Evolutionary conservation across 129 eudicot genomes (phyloP).

Genomic region (Helianthus tuberosus): DNA sequence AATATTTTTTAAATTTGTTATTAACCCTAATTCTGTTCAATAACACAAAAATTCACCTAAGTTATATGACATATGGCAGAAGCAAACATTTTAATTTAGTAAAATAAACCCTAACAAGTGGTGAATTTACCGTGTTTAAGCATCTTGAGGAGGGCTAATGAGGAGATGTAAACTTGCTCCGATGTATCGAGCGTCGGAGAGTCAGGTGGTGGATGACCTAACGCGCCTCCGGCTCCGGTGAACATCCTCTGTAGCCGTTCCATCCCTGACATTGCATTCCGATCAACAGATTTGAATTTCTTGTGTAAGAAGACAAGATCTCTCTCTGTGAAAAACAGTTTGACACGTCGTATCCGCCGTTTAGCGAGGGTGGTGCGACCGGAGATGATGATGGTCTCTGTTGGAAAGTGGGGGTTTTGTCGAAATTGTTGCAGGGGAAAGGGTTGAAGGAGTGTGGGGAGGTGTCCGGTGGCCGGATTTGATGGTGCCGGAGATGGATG

Average conservation of each 20-base stretch:
- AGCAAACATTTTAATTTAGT: too few relatives aligned
- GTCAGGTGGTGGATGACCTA: constrained; percentile 89
- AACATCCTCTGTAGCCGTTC: constrained; percentile 88
- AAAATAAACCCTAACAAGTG: too few relatives aligned
- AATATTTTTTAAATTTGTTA: too few relatives aligned
- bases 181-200: constrained; percentile 90
- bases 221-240: constrained; percentile 95
- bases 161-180: constrained; percentile 91
- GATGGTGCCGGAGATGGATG: too few relatives aligned
- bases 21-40: constrained; percentile 11
- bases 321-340: too few relatives aligned
- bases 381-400: too few relatives aligned
- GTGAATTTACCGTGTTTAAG: constrained; percentile 75
- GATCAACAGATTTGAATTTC: constrained; percentile 26
- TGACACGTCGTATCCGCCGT: too few relatives aligned
- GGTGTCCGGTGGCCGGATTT: too few relatives aligned
- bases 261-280: constrained; percentile 47
- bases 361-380: too few relatives aligned
- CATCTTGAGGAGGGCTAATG: constrained; percentile 91
- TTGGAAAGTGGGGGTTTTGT: too few relatives aligned
- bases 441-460: too few relatives aligned
- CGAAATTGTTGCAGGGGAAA: too few relatives aligned
- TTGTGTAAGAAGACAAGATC: constrained; percentile 47
- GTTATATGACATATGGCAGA: neutral
- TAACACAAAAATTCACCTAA: neutral